Base-by-base conservation (phyloP, 202 grass and related monocot species). In the Dendrocalamus latiflorus region DNA sequence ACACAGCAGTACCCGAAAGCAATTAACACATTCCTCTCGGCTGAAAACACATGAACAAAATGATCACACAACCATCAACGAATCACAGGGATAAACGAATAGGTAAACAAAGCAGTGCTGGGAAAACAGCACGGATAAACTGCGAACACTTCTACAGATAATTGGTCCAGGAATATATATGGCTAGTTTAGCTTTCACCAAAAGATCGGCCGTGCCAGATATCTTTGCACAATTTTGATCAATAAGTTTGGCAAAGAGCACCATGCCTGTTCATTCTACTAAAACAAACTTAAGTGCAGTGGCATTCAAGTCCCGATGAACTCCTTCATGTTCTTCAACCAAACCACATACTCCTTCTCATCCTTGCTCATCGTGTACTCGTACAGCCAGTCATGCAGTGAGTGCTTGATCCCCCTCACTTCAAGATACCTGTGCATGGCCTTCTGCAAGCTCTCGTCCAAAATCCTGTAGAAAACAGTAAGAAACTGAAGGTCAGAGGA, bases 331-430 rank as follows among this genome's bases (percentile, higher is more conserved):
- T 89, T 95, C 83, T 93, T 98, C 75, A 98, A 85, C 95, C 91
- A 95, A 73, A 87, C 70, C n/a, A 98, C 36, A 50, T 95, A 91
- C 83, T 98, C 93, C 28, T 83, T 89, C 77, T 95, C 95, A 90
- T 95, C 89, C 89, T 98, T 98, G 58, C 59, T 85, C 74, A 91
- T 82, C 95, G 93, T 95, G 87, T 91, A 98, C 21, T 98, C 89
- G 1, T 79, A 55, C 63, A 98, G 81, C 80, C 88, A 91, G 47
- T 93, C 93, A 65, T 87, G 90, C 60, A 95, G 56, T 1, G 91
- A 95, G 77, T 70, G 77, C 68, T 91, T 90, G 36, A 95, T 86
- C 33, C 89, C 90, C 83, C 95, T 93, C n/a, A 71, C 90, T 57
- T 90, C 92, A 74, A 98, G 90, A 50, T 95, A 98, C 87, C 78